Base-by-base conservation (phyloP, 2,329 filamentous ascomycete species). In the Beauveria brongniartii region DNA sequence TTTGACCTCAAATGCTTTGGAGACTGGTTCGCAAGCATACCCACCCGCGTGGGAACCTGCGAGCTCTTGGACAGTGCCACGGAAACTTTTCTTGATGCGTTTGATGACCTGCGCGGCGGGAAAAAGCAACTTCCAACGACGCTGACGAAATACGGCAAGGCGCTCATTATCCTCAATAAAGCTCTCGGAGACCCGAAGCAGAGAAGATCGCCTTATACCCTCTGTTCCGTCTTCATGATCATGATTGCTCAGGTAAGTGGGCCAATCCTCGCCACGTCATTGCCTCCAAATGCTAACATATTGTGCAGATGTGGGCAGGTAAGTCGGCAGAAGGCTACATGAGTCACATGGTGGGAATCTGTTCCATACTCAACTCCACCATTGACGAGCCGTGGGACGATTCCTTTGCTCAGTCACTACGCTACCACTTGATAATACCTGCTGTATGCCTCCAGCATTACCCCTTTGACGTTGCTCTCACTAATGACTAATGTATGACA, bases 1-100 rank as follows among this genome's bases (percentile, higher is more conserved):
- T 81, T 78, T 63, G 78, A 81, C 50, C 65, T 82, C 7, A 69
- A 69, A 47, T 77, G 75, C 16, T 82, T 79, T 62, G 80, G 80
- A 1, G 64, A 67, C 0, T 82, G 78, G 63, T 65, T 82, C 12
- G 67, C 69, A 1, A 71, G 78, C n/a, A 67, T 82, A 1, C 80
- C 80, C 0, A 65, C 66, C 41, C 75, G 78, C 0, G 64, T 82
- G 1, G 80, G 79, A 1, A 68, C 63, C 12, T 81, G 78, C 51
- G 69, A 72, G 52, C 78, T 78, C 1, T 69, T 82, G 0, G 78
- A 81, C 62, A 71, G 74, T 0, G 67, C 73, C 0, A 69, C 71
- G 5, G 68, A 68, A 28, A 70, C 71, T 8, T 65, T 75, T 3
- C 66, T 68, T 1, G 67, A 64, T 1, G 66, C 69, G 0, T 69